These are phyloP conservation scores for Linnemannia schmuckeri DNA, from an alignment of 192 early-diverging fungal species.

Conservation along the genomic window DNA sequence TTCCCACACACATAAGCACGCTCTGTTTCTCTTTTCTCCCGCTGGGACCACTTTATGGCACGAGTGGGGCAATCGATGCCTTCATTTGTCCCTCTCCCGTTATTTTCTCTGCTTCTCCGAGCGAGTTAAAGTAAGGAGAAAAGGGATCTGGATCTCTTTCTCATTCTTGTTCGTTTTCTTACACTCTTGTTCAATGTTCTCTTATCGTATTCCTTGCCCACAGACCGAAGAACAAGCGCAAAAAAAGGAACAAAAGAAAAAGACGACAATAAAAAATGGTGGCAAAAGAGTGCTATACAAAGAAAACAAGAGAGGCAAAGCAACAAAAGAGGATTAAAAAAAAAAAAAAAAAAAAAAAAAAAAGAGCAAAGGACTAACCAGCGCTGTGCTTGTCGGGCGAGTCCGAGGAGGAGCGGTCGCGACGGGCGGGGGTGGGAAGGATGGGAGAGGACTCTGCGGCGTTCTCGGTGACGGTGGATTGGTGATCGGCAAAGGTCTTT, in stretches of 20 bases:
- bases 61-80: neutral
- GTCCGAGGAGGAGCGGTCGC: slow-evolving; percentile 48
- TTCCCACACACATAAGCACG: neutral
- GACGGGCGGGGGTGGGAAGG: slow-evolving; percentile 24
- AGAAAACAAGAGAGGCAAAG: neutral
- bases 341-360: neutral
- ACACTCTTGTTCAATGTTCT: neutral
- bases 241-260: neutral
- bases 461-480: slow-evolving; percentile 43
- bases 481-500: slow-evolving; percentile 26
- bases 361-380: slow-evolving; percentile 18
- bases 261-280: neutral
- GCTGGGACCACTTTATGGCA: neutral
- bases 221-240: neutral
- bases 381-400: slow-evolving; percentile 25
- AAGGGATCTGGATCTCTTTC: neutral
- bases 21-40: neutral
- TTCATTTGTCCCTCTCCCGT: neutral
- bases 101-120: neutral
- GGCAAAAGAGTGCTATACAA: neutral
- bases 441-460: slow-evolving; percentile 7
- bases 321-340: neutral
- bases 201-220: neutral
- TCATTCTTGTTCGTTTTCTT: neutral
- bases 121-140: neutral